A percentile compares a stretch with the other conserved stretches of the same genome.
phyloP scores from a whole-genome alignment of 805 yeast species.

The Yamadazyma paraphyllophila region DNA sequence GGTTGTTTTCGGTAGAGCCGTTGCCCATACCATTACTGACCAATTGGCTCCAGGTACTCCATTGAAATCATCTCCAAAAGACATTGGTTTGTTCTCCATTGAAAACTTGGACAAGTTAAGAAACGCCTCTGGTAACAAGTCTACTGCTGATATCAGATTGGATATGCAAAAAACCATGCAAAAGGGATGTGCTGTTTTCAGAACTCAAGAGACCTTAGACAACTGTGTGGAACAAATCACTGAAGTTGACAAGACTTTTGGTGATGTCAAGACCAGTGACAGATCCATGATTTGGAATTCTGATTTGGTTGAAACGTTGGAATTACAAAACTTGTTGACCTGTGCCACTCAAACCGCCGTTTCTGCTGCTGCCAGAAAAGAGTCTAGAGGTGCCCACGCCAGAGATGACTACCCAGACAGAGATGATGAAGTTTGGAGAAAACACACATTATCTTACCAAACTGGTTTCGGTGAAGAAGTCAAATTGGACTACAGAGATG shows the following conservation, averaged over 20 bases:
- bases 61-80: conserved; percentile 76
- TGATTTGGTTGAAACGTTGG: conserved; percentile 93
- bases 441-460: conserved; percentile 96
- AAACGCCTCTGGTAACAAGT: conserved; percentile 74
- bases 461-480: conserved; percentile 65
- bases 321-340: conserved; percentile 92
- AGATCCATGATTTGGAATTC: conserved; percentile 99
- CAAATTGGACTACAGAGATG: conserved; percentile 79
- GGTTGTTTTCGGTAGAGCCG: conserved; percentile 98
- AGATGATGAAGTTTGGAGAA: conserved; percentile 97
- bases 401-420: conserved; percentile 96
- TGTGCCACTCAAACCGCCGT: conserved; percentile 96
- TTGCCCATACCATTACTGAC: conserved; percentile 86
- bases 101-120: conserved; percentile 87
- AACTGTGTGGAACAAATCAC: conserved; percentile 82
- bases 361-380: conserved; percentile 92
- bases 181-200: conserved; percentile 93
- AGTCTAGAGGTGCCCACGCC: conserved; percentile 99
- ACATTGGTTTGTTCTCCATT: conserved; percentile 84
- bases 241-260: conserved; percentile 70
- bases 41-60: conserved; percentile 86
- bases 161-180: conserved; percentile 97
- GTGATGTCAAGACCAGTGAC: conserved; percentile 82
- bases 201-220: conserved; percentile 88
- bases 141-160: conserved; percentile 86